Evolutionary conservation across 345 rosid genomes (phyloP).

Genomic region (Eucalyptus dawsonii): DNA sequence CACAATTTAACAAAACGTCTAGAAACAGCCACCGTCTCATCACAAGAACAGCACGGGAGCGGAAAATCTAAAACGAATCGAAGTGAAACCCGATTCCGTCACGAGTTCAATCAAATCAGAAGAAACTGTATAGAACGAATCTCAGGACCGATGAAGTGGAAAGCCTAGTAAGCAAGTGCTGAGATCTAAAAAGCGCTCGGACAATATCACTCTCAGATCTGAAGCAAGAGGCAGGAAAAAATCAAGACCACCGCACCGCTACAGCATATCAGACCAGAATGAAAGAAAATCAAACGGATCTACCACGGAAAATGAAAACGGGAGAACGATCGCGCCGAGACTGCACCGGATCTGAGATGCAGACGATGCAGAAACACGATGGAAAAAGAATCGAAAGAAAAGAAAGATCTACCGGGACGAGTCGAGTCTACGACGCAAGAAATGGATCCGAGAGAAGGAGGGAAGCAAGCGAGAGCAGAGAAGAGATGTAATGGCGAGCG

Average conservation of each 20-base stretch:
- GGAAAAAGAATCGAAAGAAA: neutral
- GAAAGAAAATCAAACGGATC: neutral
- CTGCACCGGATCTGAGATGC: neutral
- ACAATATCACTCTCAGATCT: neutral
- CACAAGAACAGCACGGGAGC: neutral
- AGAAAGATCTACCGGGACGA: neutral
- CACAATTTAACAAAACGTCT: neutral
- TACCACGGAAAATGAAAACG: neutral
- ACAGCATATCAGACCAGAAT: neutral
- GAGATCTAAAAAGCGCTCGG: neutral
- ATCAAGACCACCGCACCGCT: neutral
- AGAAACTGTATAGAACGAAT: neutral
- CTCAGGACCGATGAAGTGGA: neutral
- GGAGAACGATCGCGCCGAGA: neutral
- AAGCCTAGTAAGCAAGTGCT: neutral
- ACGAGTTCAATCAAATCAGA: neutral
- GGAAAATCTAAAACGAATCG: neutral
- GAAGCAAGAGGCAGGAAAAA: neutral
- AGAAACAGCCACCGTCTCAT: neutral
- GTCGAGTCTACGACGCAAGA: neutral
- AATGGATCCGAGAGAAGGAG: neutral
- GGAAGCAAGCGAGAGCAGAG: neutral
- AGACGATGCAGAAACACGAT: neutral
- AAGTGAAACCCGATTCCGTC: neutral
- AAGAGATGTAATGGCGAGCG: neutral